Evolutionary conservation across 2,329 filamentous ascomycete species (phyloP), one percentile per base, ranked within the genome.

Genomic region (Nemania sp.): DNA sequence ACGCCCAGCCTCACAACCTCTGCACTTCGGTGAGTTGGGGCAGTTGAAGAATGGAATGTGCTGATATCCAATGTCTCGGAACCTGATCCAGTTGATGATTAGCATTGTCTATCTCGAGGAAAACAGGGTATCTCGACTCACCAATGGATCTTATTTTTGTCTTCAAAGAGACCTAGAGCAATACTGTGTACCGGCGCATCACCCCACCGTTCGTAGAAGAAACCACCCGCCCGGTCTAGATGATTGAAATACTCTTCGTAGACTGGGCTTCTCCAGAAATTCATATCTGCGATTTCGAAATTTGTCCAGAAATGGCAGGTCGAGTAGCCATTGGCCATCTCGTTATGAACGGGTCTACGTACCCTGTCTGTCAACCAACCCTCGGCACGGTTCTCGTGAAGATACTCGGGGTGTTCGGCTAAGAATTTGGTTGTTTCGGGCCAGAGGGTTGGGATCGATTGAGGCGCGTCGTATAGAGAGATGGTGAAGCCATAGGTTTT

Each of bases 231-330:
- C 22, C 92, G 89, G 80, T 99, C 96, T 38, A 99, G 87, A 80
- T 98, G 94, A 77, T 97, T 90, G 79, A 99, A 99, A 81, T 98
- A 99, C 71, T 97, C 94, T 78, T 97, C 92, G 78, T 99, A 99
- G 53, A 89, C 87, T 79, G 94, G 89, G 77, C 93, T 93, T 56
- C 96, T 86, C 93, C 94, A 99, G 81, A 99, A 97, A 70, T 88
- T 88, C 87, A 99, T 88, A 80, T 98, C 93, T 54, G 88, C 95
- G 75, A 99, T 95, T 81, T 99, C 96, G 75, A 99, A 99, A 81
- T 99, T 99, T 76, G 91, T 96, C 96, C 96, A 99, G 85, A 99
- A 99, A 81, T 99, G 96, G 80, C 96, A 99, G 2, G 96, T 98
- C 38, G 93, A 97, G 84, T 97, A 99, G 38, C 96, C 96, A 75